Conservation (phyloP, 441 rosid species). For the Arabidopsis lyrata region DNA sequence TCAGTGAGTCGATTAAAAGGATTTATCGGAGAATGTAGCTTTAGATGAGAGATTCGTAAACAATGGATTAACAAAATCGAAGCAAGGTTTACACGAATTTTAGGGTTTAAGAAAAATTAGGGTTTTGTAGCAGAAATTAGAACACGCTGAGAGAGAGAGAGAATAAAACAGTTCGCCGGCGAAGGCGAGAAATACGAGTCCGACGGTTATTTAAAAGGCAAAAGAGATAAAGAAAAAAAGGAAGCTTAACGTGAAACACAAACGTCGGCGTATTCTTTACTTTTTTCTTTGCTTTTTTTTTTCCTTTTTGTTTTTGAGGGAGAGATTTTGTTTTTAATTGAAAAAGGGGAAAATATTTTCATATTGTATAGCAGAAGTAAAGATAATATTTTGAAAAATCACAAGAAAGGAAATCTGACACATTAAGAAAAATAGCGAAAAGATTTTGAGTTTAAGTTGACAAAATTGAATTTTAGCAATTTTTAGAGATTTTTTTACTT, state of each 20-base stretch:
- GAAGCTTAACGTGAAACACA: background rate
- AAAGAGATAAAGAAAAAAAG: background rate
- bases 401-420: too few species aligned
- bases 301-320: background rate
- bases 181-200: conserved; percentile 35
- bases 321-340: too few species aligned
- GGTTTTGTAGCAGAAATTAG: conserved; percentile 40
- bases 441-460: too few species aligned
- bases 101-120: conserved; percentile 37
- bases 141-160: conserved; percentile 16
- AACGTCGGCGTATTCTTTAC: background rate
- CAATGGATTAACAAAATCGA: conserved; percentile 5
- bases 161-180: conserved; percentile 30
- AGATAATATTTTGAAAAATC: too few species aligned
- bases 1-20: conserved; percentile 10
- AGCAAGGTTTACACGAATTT: background rate
- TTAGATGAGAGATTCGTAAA: conserved; percentile 14
- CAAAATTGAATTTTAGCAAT: too few species aligned
- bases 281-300: background rate
- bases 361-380: too few species aligned
- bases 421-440: too few species aligned
- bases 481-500: too few species aligned
- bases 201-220: conserved; percentile 31
- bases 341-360: too few species aligned
- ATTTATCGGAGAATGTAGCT: conserved; percentile 31